These are phyloP conservation scores for Fomitopsis serialis DNA, from an alignment of 768 basidiomycete species.

Conservation along the genomic window DNA sequence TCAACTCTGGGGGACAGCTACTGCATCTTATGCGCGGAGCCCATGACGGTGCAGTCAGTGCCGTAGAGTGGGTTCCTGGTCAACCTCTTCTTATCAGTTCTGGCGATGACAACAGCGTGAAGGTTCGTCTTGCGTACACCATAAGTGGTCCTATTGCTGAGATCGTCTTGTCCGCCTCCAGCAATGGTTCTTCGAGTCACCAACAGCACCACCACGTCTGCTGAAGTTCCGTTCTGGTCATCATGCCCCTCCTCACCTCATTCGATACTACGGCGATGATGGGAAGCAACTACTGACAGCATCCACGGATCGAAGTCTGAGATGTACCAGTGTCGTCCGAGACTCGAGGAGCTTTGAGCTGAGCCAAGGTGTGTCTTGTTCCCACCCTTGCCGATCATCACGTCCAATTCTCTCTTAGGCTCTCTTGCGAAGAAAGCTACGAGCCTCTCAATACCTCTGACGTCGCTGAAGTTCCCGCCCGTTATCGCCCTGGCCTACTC, in stretches of 20 bases:
- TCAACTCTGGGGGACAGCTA: constrained; percentile 75
- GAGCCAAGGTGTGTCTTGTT: constrained; percentile 75
- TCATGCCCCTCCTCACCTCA: constrained; percentile 82
- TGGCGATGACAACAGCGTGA: constrained; percentile 92
- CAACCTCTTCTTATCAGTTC: constrained; percentile 89
- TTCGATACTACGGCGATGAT: constrained; percentile 95
- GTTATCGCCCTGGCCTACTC: constrained; percentile 78
- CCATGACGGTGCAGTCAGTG: constrained; percentile 80
- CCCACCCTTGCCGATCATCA: neutral
- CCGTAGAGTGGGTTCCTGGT: constrained; percentile 88
- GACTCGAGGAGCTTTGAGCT: constrained; percentile 94
- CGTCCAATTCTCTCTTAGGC: constrained; percentile 38
- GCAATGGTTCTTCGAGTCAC: constrained; percentile 99
- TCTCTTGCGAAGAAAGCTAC: constrained; percentile 80
- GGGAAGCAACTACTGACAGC: constrained; percentile 91
- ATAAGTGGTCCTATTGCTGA: neutral
- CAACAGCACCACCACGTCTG: constrained; percentile 77
- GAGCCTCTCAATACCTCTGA: constrained; percentile 68
- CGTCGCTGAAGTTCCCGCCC: constrained; percentile 80
- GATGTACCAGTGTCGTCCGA: constrained; percentile 89
- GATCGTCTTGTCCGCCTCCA: constrained; percentile 27
- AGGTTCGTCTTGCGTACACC: constrained; percentile 44
- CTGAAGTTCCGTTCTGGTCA: constrained; percentile 94
- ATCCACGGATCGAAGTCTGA: constrained; percentile 81
- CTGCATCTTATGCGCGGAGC: constrained; percentile 84